Conservation (phyloP, 164 flowering plant species). For the Aristolochia contorta region DNA sequence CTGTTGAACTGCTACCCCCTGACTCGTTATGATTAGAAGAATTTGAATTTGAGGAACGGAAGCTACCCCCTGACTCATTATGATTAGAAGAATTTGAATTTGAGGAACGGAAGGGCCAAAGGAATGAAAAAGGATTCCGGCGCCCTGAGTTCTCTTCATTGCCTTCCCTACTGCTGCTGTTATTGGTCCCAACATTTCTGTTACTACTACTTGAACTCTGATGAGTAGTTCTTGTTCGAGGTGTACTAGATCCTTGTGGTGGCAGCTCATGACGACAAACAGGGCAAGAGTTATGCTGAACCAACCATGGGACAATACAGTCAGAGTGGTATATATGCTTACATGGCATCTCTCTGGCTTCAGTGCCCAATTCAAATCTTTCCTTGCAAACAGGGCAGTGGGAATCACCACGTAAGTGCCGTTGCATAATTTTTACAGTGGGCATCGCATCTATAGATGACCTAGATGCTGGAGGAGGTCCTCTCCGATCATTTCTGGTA, state of each 20-base stretch:
- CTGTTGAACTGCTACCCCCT: slow-evolving; percentile 32
- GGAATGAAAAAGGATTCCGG: slow-evolving; percentile 49
- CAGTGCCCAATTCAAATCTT: slow-evolving; percentile 57
- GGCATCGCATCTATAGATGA: slow-evolving; percentile 76
- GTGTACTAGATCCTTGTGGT: slow-evolving; percentile 23
- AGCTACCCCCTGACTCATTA: slow-evolving; percentile 28
- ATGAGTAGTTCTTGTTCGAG: slow-evolving; percentile 11
- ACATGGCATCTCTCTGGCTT: slow-evolving; percentile 77
- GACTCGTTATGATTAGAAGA: slow-evolving; percentile 26
- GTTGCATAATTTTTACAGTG: slow-evolving; percentile 54
- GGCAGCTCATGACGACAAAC: slow-evolving; percentile 76
- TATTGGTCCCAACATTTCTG: slow-evolving; percentile 21
- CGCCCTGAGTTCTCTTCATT: slow-evolving; percentile 32
- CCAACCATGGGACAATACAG: slow-evolving; percentile 85
- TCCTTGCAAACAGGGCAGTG: slow-evolving; percentile 85
- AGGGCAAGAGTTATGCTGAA: slow-evolving; percentile 79
- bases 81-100: slow-evolving; percentile 29
- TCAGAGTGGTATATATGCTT: slow-evolving; percentile 71
- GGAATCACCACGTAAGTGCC: slow-evolving; percentile 63
- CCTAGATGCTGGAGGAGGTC: slow-evolving; percentile 74
- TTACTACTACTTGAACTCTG: slow-evolving; percentile 21
- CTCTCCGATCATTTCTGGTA: slow-evolving; percentile 36
- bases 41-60: slow-evolving; percentile 45
- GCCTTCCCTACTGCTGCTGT: slow-evolving; percentile 19
- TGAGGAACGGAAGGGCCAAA: slow-evolving; percentile 77